These are phyloP conservation scores for Tylopilus sp. DNA, from an alignment of 768 basidiomycete genomes.

Conservation along the genomic window DNA sequence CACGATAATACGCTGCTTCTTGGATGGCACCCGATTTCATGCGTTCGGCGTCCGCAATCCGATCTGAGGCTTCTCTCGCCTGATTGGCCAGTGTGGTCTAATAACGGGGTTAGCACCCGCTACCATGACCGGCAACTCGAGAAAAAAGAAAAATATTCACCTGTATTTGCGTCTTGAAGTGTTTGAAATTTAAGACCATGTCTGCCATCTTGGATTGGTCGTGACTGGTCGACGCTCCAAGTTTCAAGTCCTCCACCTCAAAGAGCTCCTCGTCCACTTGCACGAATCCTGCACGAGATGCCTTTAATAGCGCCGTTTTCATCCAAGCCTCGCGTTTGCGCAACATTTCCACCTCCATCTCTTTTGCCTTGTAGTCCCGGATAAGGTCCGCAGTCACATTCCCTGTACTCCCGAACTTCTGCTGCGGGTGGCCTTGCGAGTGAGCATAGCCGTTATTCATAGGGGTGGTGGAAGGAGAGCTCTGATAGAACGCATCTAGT, in stretches of 20 bases:
- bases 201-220: slow-evolving; percentile 59
- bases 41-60: slow-evolving; percentile 76
- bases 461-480: slow-evolving; percentile 40
- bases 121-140: neutral
- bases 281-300: slow-evolving; percentile 75
- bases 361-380: slow-evolving; percentile 78
- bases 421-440: slow-evolving; percentile 35
- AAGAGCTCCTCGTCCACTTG: slow-evolving; percentile 53
- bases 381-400: slow-evolving; percentile 74
- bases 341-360: slow-evolving; percentile 72
- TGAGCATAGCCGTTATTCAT: slow-evolving; percentile 48
- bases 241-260: slow-evolving; percentile 33
- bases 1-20: slow-evolving; percentile 94
- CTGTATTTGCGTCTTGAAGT: slow-evolving; percentile 83
- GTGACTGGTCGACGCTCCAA: slow-evolving; percentile 32
- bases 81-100: slow-evolving; percentile 76
- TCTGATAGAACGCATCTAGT: slow-evolving; percentile 56
- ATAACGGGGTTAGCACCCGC: slow-evolving; percentile 8
- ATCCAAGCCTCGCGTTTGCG: slow-evolving; percentile 84
- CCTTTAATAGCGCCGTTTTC: slow-evolving; percentile 73
- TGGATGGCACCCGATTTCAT: slow-evolving; percentile 75
- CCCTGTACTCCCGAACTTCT: slow-evolving; percentile 52
- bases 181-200: slow-evolving; percentile 79
- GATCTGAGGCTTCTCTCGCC: slow-evolving; percentile 72
- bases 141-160: slow-evolving; percentile 40